These are phyloP conservation scores for Cytospora mali DNA, from an alignment of 2,329 filamentous ascomycete genomes.

Conservation along the genomic window DNA sequence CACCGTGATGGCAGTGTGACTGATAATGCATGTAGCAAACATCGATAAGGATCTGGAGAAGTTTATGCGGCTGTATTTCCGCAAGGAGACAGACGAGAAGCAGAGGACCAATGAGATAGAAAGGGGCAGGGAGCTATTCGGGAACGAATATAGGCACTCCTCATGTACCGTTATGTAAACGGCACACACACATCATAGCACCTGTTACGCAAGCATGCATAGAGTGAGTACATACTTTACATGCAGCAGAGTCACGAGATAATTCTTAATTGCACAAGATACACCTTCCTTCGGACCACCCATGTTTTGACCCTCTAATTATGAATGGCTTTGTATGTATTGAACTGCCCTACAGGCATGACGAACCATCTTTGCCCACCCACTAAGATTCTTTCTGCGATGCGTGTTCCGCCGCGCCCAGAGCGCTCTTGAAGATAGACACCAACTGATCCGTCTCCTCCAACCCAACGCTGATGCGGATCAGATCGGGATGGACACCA, in stretches of 20 bases:
- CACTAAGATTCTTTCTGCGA: background rate
- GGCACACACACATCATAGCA: background rate
- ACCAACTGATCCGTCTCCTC: constrained; percentile 74
- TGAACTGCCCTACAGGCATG: background rate
- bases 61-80: constrained; percentile 77
- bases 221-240: no score
- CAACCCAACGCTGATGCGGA: constrained; percentile 87
- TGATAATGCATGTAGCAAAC: constrained; percentile 51
- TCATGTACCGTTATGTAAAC: constrained; percentile 63
- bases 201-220: constrained; percentile 26
- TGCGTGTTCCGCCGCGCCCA: constrained; percentile 57
- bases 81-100: constrained; percentile 68
- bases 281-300: background rate
- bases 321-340: background rate
- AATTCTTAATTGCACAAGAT: background rate
- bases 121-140: constrained; percentile 73
- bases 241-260: background rate
- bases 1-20: background rate
- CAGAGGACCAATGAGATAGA: constrained; percentile 73
- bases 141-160: constrained; percentile 62
- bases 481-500: constrained; percentile 77
- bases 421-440: constrained; percentile 66
- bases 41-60: constrained; percentile 69
- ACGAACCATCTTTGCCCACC: no score
- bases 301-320: background rate